phyloP scores from a whole-genome alignment of 1,139 yeast genomes.

The Magnusiomyces suaveolens region DNA sequence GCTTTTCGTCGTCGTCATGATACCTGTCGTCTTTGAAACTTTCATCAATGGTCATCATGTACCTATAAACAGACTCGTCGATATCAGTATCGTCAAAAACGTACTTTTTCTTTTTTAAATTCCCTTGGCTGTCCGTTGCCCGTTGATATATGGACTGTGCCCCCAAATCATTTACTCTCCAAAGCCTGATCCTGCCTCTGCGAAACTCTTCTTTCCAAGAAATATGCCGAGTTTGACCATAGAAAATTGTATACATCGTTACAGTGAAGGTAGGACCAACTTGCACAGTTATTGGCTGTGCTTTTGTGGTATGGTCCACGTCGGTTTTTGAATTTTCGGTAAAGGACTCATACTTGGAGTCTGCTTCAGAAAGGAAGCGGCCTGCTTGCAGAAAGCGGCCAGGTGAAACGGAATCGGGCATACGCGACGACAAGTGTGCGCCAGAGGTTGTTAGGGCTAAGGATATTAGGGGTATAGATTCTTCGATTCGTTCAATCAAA shows the following conservation, averaged over 20 bases:
- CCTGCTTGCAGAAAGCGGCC: conserved; percentile 61
- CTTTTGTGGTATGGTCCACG: conserved; percentile 3
- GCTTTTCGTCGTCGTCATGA: conserved; percentile 46
- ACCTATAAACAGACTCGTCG: conserved; percentile 30
- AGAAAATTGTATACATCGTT: conserved; percentile 56
- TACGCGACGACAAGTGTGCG: conserved; percentile 45
- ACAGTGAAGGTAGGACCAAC: conserved; percentile 58
- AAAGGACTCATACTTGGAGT: conserved; percentile 18
- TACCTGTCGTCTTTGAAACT: conserved; percentile 65
- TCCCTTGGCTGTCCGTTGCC: conserved; percentile 6
- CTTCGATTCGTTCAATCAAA: conserved; percentile 49
- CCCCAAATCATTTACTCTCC: conserved; percentile 25
- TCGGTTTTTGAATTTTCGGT: neutral
- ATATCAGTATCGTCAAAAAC: conserved; percentile 1
- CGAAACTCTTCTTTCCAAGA: conserved; percentile 73
- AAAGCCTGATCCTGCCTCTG: conserved; percentile 41
- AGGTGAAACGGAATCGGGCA: conserved; percentile 52
- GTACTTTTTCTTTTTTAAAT: neutral
- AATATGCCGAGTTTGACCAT: conserved; percentile 40
- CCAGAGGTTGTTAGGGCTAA: conserved; percentile 65
- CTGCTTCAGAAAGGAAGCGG: conserved; percentile 39
- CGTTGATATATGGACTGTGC: conserved; percentile 5
- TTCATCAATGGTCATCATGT: conserved; percentile 45
- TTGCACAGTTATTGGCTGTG: conserved; percentile 19
- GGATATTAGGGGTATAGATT: conserved; percentile 60